Base-by-base conservation (phyloP, 2,329 filamentous ascomycete species). In the Colletotrichum higginsianum region DNA sequence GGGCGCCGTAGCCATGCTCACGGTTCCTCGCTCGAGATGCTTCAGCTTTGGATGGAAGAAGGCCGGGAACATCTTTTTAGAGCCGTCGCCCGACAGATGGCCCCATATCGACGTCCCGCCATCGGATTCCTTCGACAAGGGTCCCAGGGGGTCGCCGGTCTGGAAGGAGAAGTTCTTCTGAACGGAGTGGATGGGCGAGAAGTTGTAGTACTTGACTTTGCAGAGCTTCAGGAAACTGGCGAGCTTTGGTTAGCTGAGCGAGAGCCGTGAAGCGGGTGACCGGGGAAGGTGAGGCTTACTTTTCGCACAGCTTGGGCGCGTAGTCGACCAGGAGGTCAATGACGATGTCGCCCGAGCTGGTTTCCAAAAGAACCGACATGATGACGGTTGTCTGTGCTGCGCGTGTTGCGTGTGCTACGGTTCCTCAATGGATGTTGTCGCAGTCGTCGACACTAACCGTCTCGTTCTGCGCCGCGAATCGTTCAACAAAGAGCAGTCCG, bases 151-250 rank as follows among this genome's bases (percentile, higher is more conserved):
- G 79, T 98, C 96, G 80, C 96, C 96, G 42, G 94, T 97, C 83
- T 98, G 96, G 83, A 98, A 98, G 73, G 95, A 97, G 83, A 98
- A 98, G 83, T 94, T 91, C 81, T 96, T 96, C 80, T 98, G 96
- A 47, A 99, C 90, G 75, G 92, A 95, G 84, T 98, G 94, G 66
- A 98, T 86, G 35, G 96, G 96, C 7, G 95, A 92, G 82, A 97
- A 98, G 86, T 98, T 98, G 90, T 98, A 99, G 85, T 98, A 99
- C 86, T 98, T 99, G 83, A 95, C 87, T 85, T 98, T 98, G 90
- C 96, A 98, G 77, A 99, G 93, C 88, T 99, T 98, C 68, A 99
- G 86, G 82, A 99, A 98, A 88, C 94, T 97, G 82, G 85, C 87
- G 86, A 84, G 77, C 80, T 73, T 78, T 81, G 80, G 85, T 92